phyloP scores from a whole-genome alignment of 176 grass and related monocot species.

The Chrysopogon serrulatus region DNA sequence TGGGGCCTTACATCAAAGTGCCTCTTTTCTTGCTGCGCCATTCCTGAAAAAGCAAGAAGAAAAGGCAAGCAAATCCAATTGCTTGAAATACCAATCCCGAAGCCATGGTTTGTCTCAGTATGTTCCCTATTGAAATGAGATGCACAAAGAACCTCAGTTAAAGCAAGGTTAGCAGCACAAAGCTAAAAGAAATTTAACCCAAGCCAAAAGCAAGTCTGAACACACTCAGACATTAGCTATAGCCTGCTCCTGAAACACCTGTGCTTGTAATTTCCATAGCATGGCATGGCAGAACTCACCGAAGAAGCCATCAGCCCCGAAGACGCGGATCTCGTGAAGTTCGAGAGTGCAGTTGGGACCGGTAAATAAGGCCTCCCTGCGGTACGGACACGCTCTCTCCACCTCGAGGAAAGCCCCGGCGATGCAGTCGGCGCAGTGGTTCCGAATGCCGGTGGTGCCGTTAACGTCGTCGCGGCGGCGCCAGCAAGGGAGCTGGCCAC shows the following conservation, averaged over 20 bases:
- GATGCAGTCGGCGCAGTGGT: slow-evolving; percentile 10
- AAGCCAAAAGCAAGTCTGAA: too few species aligned
- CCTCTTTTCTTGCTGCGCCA: not conserved
- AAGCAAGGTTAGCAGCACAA: not conserved
- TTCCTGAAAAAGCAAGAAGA: slow-evolving; percentile 4
- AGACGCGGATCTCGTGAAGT: not conserved
- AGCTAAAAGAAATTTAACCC: too few species aligned
- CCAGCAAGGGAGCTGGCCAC: not conserved
- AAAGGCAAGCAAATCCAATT: not conserved
- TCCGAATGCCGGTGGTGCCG: too few species aligned
- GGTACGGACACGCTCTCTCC: not conserved
- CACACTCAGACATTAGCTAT: not conserved
- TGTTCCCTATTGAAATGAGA: not conserved
- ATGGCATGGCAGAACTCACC: not conserved
- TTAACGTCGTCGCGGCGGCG: too few species aligned
- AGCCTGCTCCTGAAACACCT: too few species aligned
- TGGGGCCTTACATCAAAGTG: too few species aligned
- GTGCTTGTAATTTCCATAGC: too few species aligned
- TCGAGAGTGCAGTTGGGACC: not conserved
- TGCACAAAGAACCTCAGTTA: not conserved
- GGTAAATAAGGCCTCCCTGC: not conserved
- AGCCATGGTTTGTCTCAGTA: not conserved
- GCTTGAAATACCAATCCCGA: not conserved
- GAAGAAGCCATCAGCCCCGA: not conserved
- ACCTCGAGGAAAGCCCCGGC: slow-evolving; percentile 2